These are phyloP conservation scores for Phaffia rhodozyma DNA, from an alignment of 1,284 basidiomycete species.

Conservation along the genomic window DNA sequence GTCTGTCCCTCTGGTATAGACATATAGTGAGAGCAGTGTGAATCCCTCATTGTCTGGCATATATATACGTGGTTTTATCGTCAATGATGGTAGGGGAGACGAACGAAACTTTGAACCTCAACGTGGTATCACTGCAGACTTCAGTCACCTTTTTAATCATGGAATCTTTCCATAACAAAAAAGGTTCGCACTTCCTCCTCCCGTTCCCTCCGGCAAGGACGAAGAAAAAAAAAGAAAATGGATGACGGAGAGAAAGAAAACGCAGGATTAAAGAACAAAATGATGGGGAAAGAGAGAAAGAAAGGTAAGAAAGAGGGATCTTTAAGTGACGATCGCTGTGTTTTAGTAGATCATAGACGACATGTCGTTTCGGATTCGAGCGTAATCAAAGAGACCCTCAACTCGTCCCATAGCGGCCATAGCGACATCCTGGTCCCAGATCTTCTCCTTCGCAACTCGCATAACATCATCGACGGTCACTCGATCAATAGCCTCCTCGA, in stretches of 20 bases:
- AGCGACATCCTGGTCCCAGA: conserved; percentile 41
- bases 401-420: conserved; percentile 69
- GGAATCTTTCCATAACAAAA: too few species aligned
- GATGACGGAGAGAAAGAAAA: too few species aligned
- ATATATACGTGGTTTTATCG: too few species aligned
- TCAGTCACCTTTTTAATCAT: neutral
- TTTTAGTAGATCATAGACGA: conserved; percentile 32
- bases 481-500: conserved; percentile 82
- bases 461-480: conserved; percentile 79
- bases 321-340: neutral
- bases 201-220: neutral
- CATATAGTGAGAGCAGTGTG: too few species aligned
- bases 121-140: neutral
- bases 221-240: neutral
- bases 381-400: conserved; percentile 59
- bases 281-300: neutral
- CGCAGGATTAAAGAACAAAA: neutral
- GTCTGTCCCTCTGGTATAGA: too few species aligned
- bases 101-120: neutral
- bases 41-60: too few species aligned
- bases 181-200: neutral
- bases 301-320: neutral
- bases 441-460: conserved; percentile 38
- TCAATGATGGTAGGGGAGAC: neutral
- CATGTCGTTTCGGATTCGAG: conserved; percentile 27